Base-by-base conservation (phyloP, 2,329 filamentous ascomycete species). In the Moelleriella libera region DNA sequence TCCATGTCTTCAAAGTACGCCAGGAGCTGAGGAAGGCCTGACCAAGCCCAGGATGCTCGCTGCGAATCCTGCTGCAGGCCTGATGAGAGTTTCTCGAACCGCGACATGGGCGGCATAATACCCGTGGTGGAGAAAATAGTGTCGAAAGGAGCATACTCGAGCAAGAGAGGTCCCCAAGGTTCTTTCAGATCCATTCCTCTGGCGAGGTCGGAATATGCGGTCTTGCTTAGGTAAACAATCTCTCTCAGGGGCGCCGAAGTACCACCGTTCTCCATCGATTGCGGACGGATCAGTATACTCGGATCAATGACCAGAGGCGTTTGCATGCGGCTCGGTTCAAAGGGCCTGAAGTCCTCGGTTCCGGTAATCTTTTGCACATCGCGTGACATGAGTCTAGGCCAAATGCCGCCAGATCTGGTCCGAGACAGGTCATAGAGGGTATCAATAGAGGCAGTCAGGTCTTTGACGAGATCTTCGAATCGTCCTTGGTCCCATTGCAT, bases 361-460 rank as follows among this genome's bases (percentile, higher is more conserved):
- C 5, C 54, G 0, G 65, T 60, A 0, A 62, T 54, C 47, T 68
- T 71, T 43, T 63, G 61, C 0, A 62, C 47, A 1, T 57, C 49
- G 57, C 66, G 57, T 52, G 60, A 51, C 49, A 57, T 43, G 52
- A 60, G 45, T 46, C 56, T 49, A 2, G 63, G 58, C 9, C 63
- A 55, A 3, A 64, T 62, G 1, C 64, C 66, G 1, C 71, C 71
- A 1, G 73, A 70, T 21, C 83, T 71, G 11, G 82, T 83, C 45
- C 80, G 69, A 0, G 84, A 88, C 11, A 89, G 69, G 57, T 88
- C 83, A 60, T 85, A 88, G 1, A 90, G 71, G 0, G 82, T 87
- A 62, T 89, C 85, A 60, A 89, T 87, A 2, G 83, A 87, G 5
- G 78, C 77, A 12, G 83, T 88, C 52, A 89, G 68, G 56, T 89